Conservation (phyloP, 2,329 filamentous ascomycete species). For the Gaeumannomyces tritici region DNA sequence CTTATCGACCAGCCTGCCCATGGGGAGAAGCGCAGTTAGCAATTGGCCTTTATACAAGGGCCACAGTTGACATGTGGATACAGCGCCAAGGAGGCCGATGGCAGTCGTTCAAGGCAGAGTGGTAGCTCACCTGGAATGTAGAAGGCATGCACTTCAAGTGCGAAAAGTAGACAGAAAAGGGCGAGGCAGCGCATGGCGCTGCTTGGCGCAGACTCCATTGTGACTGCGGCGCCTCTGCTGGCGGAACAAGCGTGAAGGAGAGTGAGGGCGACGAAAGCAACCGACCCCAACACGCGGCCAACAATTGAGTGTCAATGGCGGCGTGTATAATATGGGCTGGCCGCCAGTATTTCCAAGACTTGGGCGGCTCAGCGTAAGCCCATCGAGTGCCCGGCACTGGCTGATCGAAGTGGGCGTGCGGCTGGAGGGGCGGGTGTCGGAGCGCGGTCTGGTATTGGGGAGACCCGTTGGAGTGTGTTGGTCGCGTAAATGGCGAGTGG, state of each 20-base stretch:
- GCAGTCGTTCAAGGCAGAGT: constrained; percentile 3
- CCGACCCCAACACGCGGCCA: background rate
- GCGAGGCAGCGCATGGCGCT: constrained; percentile 32
- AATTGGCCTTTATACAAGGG: constrained; percentile 8
- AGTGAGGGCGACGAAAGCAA: background rate
- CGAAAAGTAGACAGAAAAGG: constrained; percentile 33
- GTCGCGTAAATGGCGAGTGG: background rate
- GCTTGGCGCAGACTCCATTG: constrained; percentile 4
- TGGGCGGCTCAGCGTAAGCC: background rate
- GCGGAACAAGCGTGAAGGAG: background rate
- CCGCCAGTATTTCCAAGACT: background rate
- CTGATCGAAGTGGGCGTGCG: background rate
- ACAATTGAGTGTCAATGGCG: background rate
- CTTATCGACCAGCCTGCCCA: constrained; percentile 68
- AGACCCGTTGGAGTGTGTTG: background rate
- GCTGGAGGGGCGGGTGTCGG: background rate
- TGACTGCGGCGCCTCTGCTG: background rate
- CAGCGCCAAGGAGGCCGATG: background rate
- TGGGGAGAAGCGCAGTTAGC: constrained; percentile 9
- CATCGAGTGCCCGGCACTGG: background rate
- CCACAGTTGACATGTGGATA: background rate
- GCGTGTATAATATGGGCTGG: background rate
- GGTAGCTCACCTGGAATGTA: constrained; percentile 68
- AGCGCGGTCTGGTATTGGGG: background rate
- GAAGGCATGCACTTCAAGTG: constrained; percentile 55